These are phyloP conservation scores for Cnidoscolus chayamansa DNA, from an alignment of 441 rosid species.

Conservation along the genomic window DNA sequence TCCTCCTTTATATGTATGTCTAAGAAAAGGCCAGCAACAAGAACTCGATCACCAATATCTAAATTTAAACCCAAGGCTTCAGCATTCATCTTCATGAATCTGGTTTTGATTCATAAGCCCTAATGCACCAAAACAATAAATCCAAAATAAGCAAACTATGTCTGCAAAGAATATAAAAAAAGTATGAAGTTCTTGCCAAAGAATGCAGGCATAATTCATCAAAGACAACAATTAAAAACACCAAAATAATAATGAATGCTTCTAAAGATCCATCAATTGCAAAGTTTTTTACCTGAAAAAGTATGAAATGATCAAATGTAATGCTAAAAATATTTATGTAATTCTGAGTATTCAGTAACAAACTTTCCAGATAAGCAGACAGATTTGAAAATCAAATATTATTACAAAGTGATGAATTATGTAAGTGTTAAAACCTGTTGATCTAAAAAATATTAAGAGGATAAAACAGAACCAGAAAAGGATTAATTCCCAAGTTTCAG, in stretches of 20 bases:
- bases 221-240: background rate
- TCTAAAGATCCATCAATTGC: conserved; percentile 4
- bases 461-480: too few relatives aligned
- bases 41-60: conserved; percentile 10
- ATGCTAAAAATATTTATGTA: too few relatives aligned
- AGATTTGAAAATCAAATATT: too few relatives aligned
- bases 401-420: too few relatives aligned
- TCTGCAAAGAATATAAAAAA: conserved; percentile 9
- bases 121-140: conserved; percentile 11
- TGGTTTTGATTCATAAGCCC: conserved; percentile 10
- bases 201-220: background rate
- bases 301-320: too few relatives aligned
- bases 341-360: too few relatives aligned
- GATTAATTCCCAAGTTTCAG: too few relatives aligned
- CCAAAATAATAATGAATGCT: conserved; percentile 15
- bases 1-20: background rate
- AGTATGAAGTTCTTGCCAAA: background rate
- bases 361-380: too few relatives aligned
- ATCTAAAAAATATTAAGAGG: too few relatives aligned
- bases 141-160: conserved; percentile 11
- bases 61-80: background rate
- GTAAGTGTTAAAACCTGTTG: too few relatives aligned
- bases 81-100: conserved; percentile 8
- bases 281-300: too few relatives aligned
- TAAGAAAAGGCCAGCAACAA: conserved; percentile 7